phyloP scores from a whole-genome alignment of 2,329 filamentous ascomycete species.

The Trichoderma asperellum region DNA sequence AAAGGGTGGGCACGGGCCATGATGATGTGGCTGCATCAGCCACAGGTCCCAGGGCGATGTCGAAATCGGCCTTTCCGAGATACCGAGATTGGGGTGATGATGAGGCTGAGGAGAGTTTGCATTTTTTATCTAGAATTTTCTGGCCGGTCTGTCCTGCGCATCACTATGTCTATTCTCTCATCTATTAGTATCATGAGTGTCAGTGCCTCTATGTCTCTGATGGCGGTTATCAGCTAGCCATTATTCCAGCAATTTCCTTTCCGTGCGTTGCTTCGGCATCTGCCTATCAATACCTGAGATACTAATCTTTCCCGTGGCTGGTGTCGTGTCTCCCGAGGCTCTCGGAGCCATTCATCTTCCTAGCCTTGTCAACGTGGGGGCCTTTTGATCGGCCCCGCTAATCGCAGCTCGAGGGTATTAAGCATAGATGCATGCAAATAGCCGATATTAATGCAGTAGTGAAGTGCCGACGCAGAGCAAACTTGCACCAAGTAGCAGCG shows the following conservation, averaged over 20 bases:
- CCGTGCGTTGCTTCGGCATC: neutral
- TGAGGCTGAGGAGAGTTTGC: constrained; percentile 4
- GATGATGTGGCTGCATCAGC: constrained; percentile 18
- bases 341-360: constrained; percentile 25
- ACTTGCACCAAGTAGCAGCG: neutral
- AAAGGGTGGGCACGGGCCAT: neutral
- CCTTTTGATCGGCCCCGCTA: constrained; percentile 20
- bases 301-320: constrained; percentile 13
- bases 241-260: neutral
- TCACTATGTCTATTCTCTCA: neutral
- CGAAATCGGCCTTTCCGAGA: constrained; percentile 13
- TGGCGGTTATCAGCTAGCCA: neutral
- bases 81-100: neutral
- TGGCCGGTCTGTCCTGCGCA: neutral
- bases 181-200: neutral
- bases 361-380: constrained; percentile 26
- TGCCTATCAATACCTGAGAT: neutral
- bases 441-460: constrained; percentile 1
- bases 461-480: neutral
- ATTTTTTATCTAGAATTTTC: neutral
- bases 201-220: neutral
- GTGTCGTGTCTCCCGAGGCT: constrained; percentile 5
- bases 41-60: constrained; percentile 7
- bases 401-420: neutral
- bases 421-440: constrained; percentile 10